These are phyloP conservation scores for Elongisporangium prolatum DNA, from an alignment of 352 stramenopile genomes.

Conservation along the genomic window DNA sequence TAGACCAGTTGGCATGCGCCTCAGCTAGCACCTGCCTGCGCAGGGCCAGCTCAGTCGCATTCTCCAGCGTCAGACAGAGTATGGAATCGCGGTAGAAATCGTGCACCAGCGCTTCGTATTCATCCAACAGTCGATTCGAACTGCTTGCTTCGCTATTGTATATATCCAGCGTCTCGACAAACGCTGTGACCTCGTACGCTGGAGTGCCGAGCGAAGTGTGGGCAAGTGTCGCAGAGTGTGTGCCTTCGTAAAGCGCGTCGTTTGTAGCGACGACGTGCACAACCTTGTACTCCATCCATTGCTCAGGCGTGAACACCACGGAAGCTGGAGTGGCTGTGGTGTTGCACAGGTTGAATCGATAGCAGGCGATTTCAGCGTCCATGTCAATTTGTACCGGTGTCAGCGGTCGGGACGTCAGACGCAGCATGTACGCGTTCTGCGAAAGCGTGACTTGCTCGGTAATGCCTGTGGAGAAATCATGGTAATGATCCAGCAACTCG, in stretches of 20 bases:
- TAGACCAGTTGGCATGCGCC: conserved; percentile 34
- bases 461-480: conserved; percentile 43
- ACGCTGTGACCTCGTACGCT: conserved; percentile 27
- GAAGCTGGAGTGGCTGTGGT: conserved; percentile 32
- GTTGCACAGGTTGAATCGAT: conserved; percentile 75
- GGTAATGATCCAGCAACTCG: conserved; percentile 62
- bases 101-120: conserved; percentile 11
- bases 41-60: neutral
- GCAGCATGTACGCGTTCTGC: conserved; percentile 55
- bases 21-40: conserved; percentile 17
- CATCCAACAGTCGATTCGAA: conserved; percentile 5
- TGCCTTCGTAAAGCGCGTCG: conserved; percentile 55
- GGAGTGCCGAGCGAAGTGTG: conserved; percentile 23
- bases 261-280: conserved; percentile 48
- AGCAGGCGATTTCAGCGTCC: conserved; percentile 48
- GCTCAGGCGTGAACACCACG: conserved; percentile 35
- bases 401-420: conserved; percentile 34
- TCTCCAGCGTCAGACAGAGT: conserved; percentile 10
- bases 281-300: conserved; percentile 29
- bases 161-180: conserved; percentile 14
- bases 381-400: conserved; percentile 45
- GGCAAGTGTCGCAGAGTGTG: conserved; percentile 23
- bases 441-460: conserved; percentile 10
- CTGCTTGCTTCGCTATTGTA: neutral
- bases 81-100: conserved; percentile 26